Percentiles rank a stretch among this genome's conserved stretches.
Evolutionary conservation across 441 rosid genomes (phyloP).

Genomic region (Erodium chrysanthum): DNA sequence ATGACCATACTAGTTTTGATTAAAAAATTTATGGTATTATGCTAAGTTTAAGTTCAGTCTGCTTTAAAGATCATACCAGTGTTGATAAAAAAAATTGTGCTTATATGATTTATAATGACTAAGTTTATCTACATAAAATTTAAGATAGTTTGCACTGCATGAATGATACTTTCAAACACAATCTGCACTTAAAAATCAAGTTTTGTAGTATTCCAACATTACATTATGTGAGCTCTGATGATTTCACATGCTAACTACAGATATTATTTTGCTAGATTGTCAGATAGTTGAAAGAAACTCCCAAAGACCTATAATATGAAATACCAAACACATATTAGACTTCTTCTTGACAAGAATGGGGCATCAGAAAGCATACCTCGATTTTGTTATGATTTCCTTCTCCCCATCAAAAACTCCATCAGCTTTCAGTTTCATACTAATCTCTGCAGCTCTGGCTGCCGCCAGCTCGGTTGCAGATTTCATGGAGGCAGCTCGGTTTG

Average conservation of each 20-base stretch:
- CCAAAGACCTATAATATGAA: background rate
- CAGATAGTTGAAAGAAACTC: background rate
- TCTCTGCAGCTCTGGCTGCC: conserved; percentile 97
- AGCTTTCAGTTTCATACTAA: conserved; percentile 79
- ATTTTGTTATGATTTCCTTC: conserved; percentile 43
- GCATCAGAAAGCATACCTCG: conserved; percentile 40
- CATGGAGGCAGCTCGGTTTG: conserved; percentile 89
- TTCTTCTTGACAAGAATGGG: background rate
- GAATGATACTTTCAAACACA: background rate
- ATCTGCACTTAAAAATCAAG: background rate
- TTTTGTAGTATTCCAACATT: background rate
- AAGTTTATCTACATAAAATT: background rate
- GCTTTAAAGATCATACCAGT: background rate
- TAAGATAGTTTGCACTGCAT: background rate
- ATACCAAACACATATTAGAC: background rate
- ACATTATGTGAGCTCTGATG: background rate
- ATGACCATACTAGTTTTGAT: background rate
- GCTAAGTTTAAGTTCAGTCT: background rate
- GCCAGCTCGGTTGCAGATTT: conserved; percentile 98
- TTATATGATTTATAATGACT: background rate
- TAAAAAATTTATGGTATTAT: too few species aligned
- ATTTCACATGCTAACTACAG: background rate
- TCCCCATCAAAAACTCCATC: conserved; percentile 67
- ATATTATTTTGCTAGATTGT: background rate
- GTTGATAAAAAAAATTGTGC: background rate